These are phyloP conservation scores for Bryoglossum gracile DNA, from an alignment of 495 filamentous ascomycete genomes.

Conservation along the genomic window DNA sequence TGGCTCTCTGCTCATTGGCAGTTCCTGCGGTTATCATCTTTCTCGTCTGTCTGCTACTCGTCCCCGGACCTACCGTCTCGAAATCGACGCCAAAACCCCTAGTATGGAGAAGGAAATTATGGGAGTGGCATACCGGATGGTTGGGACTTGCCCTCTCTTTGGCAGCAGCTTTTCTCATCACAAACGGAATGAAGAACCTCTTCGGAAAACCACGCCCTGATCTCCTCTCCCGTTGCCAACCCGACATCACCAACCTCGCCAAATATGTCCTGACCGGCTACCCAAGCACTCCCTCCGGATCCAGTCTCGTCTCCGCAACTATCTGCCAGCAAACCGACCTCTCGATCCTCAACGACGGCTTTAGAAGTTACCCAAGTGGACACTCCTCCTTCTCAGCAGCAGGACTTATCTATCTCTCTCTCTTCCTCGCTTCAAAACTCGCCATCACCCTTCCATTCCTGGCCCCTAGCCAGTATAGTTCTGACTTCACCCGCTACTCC, in stretches of 20 bases:
- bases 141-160: conserved; percentile 65
- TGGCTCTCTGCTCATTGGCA: conserved; percentile 47
- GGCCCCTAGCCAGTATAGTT: conserved; percentile 32
- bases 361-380: conserved; percentile 77
- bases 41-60: conserved; percentile 63
- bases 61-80: conserved; percentile 55
- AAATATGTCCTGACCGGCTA: conserved; percentile 36
- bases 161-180: conserved; percentile 65
- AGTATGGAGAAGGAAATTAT: conserved; percentile 65
- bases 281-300: conserved; percentile 27
- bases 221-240: conserved; percentile 63
- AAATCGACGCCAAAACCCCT: conserved; percentile 57
- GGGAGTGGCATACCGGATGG: conserved; percentile 79
- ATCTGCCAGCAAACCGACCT: conserved; percentile 67
- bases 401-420: conserved; percentile 72
- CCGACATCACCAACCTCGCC: conserved; percentile 38
- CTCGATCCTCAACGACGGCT: conserved; percentile 69
- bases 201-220: conserved; percentile 83
- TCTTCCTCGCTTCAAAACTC: conserved; percentile 59
- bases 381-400: conserved; percentile 59
- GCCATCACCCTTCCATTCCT: conserved; percentile 52
- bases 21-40: conserved; percentile 60
- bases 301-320: conserved; percentile 50
- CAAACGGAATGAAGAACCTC: conserved; percentile 76
- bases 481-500: conserved; percentile 29